Evolutionary conservation across 75 land plant species (phyloP), one percentile per base, ranked within the genome.

Genomic region (Selaginella moellendorffii): DNA sequence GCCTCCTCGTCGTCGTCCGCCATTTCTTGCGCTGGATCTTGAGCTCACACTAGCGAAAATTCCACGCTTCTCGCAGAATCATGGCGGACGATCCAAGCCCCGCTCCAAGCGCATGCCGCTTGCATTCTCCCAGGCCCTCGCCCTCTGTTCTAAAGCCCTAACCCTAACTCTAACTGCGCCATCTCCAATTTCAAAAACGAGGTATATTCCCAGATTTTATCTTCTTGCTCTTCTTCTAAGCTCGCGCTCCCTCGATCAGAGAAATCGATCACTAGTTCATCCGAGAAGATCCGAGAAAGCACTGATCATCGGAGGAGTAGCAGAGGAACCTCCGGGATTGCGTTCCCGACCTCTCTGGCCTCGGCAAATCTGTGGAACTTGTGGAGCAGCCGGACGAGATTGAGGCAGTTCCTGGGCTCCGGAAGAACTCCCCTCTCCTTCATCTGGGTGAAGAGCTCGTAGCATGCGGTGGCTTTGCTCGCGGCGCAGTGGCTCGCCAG

Each of bases 1-100:
- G 46, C 46, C 5, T 36, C 46, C 46, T 36, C 46, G 14, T 61
- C 69, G 2, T 51, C 67, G 8, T 65, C 67, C 54, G 54, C 67
- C 67, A 65, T 65, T 52, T 1, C 31, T 51, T 9, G 22, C 67
- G 19, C 28, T 52, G 54, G 31, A n/a, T 52, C 26, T 65, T 53
- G 62, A 28, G 69, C 25, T 67, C 69, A 36, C 46, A 36, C 46
- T 14, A 36, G 10, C 46, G 46, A 36, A 36, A n/a, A n/a, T n/a
- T n/a, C n/a, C n/a, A n/a, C n/a, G n/a, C n/a, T n/a, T n/a, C n/a
- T n/a, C n/a, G n/a, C n/a, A n/a, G n/a, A n/a, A n/a, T n/a, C n/a
- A n/a, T n/a, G n/a, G n/a, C n/a, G n/a, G n/a, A n/a, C n/a, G n/a
- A n/a, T n/a, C n/a, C n/a, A n/a, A n/a, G n/a, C n/a, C n/a, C n/a